Base-by-base conservation (phyloP, 2,329 filamentous ascomycete species). In the Fusarium robinianum region DNA sequence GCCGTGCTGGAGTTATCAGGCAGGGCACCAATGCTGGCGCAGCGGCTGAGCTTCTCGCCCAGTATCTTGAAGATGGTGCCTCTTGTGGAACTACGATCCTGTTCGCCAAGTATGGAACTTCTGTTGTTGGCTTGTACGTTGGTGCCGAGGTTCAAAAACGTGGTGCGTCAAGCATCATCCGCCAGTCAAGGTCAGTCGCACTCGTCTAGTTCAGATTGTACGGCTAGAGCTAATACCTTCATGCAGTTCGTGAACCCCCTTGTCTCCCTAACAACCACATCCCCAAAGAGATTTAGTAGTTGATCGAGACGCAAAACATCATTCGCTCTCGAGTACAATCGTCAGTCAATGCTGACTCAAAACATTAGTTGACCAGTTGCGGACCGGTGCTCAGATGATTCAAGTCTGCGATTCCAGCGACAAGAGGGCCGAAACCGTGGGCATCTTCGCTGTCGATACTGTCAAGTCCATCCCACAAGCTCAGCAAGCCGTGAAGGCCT, bases 121-220 rank as follows among this genome's bases (percentile, higher is more conserved):
- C 51, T 0, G 35, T 61, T 8, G 55, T 58, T 17, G 58, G 58
- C 18, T 22, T 61, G 1, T 61, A 61, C 6, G 46, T 54, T 1
- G 58, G 58, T 10, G 49, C 53, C 2, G 58, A 61, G 4, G 51
- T 58, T 1, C 58, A 61, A 4, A 61, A 61, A 46, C 14, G n/a
- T 2, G 51, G 58, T 5, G 55, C 54, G 21, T 50, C 55, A 1
- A 29, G 12, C 23, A 25, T 46, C 1, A 37, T 61, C 11, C 53
- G 44, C 23, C 39, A 47, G 19, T 49, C 49, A 23, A 36, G 52
- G 50, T 53, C 16, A 11, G 40, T 36, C 4, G 8, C 36, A 8
- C 8, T 22, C 14, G 9, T 22, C 15, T 8, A 6, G 8, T 9
- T 1, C 24, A 4, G 4, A 3, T 12, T 11, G 4, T 5, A 31